A percentile compares a stretch with the other conserved stretches of the same genome.
Conservation (phyloP, 1,139 yeast species). For the Pneumocystis jirovecii region DNA sequence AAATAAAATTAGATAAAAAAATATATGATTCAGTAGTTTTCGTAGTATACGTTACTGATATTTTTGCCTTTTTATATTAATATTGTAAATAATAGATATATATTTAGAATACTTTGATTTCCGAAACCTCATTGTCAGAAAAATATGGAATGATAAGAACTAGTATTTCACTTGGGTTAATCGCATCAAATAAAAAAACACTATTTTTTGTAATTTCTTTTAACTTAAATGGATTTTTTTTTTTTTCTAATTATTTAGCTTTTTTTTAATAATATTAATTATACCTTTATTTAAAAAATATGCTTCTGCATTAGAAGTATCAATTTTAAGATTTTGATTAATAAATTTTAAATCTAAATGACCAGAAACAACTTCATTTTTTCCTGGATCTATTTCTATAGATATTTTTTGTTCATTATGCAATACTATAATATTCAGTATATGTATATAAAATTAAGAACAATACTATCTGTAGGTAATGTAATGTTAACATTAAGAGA, state of each 20-base stretch:
- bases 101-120: neutral
- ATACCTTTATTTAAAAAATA: neutral
- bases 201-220: neutral
- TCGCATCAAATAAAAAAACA: neutral
- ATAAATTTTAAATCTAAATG: neutral
- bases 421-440: neutral
- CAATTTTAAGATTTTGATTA: neutral
- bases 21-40: neutral
- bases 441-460: neutral
- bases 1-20: neutral
- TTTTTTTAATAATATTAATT: neutral
- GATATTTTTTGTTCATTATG: neutral
- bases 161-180: neutral
- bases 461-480: neutral
- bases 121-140: neutral
- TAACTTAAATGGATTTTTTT: neutral
- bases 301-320: neutral
- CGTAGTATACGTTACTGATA: neutral
- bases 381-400: neutral
- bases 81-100: neutral
- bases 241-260: neutral
- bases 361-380: neutral
- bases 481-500: neutral
- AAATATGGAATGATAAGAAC: neutral
- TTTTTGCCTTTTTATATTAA: neutral